These are phyloP conservation scores for Rhizoctonia solani DNA, from an alignment of 1,284 basidiomycete genomes.

Conservation along the genomic window DNA sequence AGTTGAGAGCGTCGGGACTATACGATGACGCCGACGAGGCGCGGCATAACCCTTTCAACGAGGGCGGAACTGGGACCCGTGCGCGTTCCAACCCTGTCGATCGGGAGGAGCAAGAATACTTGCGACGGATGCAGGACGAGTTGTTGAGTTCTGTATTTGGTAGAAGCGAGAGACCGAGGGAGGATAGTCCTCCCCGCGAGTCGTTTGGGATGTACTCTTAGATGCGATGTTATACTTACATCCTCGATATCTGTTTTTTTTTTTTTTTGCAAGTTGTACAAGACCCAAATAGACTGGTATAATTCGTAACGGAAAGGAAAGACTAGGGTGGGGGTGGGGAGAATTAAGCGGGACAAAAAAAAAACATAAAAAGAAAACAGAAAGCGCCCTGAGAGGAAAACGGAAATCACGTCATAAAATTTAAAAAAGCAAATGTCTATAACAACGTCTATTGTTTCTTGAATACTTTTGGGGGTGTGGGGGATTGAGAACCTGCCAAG, in stretches of 20 bases:
- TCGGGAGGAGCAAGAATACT: neutral
- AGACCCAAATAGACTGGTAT: constrained; percentile 10
- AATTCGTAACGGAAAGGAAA: constrained; percentile 4
- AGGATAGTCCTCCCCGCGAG: too few relatives aligned
- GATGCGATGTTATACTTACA: too few relatives aligned
- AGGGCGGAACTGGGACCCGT: neutral
- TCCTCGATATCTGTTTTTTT: neutral
- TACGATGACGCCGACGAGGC: constrained; percentile 2
- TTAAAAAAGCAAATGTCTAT: neutral
- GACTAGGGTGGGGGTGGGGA: neutral
- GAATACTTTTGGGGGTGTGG: constrained; percentile 15
- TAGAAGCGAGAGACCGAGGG: constrained; percentile 26
- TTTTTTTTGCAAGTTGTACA: neutral
- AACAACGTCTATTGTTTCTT: constrained; percentile 17
- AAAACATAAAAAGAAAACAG: neutral
- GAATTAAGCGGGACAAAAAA: neutral
- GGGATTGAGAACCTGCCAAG: constrained; percentile 1
- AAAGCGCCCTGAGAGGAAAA: neutral
- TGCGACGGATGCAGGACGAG: neutral
- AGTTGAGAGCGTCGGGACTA: neutral
- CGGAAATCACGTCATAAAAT: neutral
- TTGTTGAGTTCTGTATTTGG: neutral
- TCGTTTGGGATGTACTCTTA: constrained; percentile 38
- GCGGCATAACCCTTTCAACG: constrained; percentile 17
- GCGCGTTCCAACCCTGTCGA: neutral